Conservation (phyloP, 2,329 filamentous ascomycete genomes). For the Ophiostoma australiae region DNA sequence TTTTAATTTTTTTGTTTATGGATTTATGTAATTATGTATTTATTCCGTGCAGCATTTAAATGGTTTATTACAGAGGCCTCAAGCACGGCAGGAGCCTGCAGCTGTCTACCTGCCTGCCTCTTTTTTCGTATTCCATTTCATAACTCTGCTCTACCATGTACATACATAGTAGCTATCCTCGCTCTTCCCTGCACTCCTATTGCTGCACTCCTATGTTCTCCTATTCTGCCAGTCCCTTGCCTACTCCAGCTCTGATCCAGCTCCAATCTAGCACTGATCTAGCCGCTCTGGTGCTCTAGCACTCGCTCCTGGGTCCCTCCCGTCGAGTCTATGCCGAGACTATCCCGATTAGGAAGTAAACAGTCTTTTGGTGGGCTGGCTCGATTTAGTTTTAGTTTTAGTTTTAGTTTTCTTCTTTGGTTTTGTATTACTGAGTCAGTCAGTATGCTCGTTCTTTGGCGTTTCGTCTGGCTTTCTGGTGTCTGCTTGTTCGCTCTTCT, state of each 20-base stretch:
- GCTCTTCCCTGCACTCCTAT: neutral
- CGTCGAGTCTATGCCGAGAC: conserved; percentile 8
- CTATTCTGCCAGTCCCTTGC: neutral
- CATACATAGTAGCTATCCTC: too few relatives aligned
- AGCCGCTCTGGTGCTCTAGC: neutral
- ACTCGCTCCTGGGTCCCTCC: neutral
- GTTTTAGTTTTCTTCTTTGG: neutral
- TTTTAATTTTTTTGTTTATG: too few relatives aligned
- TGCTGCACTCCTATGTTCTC: neutral
- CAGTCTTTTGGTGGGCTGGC: neutral
- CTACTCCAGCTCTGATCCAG: neutral
- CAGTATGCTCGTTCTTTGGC: too few relatives aligned
- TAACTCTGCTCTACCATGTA: neutral
- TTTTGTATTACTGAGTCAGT: neutral
- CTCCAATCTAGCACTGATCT: neutral
- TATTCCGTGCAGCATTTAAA: neutral
- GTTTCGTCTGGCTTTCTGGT: too few relatives aligned
- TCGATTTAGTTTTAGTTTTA: neutral
- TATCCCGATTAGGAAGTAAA: conserved; percentile 4
- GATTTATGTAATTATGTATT: neutral
- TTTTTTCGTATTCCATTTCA: neutral
- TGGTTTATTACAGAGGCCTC: neutral
- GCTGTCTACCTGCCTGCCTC: neutral
- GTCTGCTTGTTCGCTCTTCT: too few relatives aligned
- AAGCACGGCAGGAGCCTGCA: neutral